Conservation (phyloP, 2,329 filamentous ascomycete species). For the Myriosclerotinia scirpicola region DNA sequence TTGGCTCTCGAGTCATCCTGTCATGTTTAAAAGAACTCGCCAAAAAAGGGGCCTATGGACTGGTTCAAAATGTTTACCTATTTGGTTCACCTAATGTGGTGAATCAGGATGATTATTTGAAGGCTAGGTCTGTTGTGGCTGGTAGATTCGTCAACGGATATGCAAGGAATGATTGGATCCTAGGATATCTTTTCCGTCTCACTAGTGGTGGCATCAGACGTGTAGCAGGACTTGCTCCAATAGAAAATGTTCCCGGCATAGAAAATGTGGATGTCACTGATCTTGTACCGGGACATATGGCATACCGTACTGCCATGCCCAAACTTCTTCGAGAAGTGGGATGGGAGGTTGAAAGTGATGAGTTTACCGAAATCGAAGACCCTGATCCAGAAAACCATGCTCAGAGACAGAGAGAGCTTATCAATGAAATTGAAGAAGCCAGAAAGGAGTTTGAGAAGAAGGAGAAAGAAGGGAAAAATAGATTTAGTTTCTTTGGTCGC, state of each 20-base stretch:
- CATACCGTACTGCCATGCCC: conserved; percentile 92
- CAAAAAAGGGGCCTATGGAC: conserved; percentile 76
- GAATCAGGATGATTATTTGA: conserved; percentile 85
- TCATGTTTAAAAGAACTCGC: conserved; percentile 86
- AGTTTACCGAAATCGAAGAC: conserved; percentile 96
- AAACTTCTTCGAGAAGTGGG: conserved; percentile 81
- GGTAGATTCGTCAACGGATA: conserved; percentile 96
- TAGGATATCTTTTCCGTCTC: conserved; percentile 92
- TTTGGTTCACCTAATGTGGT: conserved; percentile 92
- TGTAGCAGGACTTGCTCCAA: conserved; percentile 77
- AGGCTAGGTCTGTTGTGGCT: conserved; percentile 76
- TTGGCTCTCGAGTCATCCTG: conserved; percentile 90
- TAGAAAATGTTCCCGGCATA: conserved; percentile 74
- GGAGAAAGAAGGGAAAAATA: conserved; percentile 56
- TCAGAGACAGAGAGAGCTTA: conserved; percentile 84
- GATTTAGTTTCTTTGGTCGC: conserved; percentile 76
- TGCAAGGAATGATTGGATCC: conserved; percentile 93
- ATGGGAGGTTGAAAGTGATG: conserved; percentile 88
- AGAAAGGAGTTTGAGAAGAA: conserved; percentile 82
- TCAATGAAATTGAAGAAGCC: conserved; percentile 95
- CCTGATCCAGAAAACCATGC: conserved; percentile 93
- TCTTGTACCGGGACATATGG: conserved; percentile 89
- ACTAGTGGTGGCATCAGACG: conserved; percentile 89
- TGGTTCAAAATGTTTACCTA: conserved; percentile 93
- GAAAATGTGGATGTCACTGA: conserved; percentile 90